phyloP scores from a whole-genome alignment of 148 eudicot species.

The Camellia sinensis region DNA sequence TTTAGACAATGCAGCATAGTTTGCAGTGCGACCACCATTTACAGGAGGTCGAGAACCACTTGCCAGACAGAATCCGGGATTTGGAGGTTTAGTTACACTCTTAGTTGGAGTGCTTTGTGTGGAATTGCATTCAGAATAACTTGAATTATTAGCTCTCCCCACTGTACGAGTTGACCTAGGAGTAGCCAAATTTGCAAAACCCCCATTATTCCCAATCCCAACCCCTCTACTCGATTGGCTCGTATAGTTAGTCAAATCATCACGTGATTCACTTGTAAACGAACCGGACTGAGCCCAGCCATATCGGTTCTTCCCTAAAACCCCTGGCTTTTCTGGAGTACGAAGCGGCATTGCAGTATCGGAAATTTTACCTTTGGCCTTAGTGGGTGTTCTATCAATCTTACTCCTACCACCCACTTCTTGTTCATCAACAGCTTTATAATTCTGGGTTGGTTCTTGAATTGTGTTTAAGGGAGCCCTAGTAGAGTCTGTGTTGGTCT shows the following conservation, averaged over 20 bases:
- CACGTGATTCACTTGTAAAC: slow-evolving; percentile 27
- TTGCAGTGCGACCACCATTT: slow-evolving; percentile 46
- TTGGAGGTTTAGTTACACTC: slow-evolving; percentile 80
- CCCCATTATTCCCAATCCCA: slow-evolving; percentile 25
- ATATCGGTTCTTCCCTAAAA: slow-evolving; percentile 38
- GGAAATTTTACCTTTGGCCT: slow-evolving; percentile 41
- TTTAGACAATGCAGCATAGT: slow-evolving; percentile 48
- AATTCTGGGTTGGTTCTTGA: slow-evolving; percentile 39
- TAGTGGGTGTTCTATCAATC: slow-evolving; percentile 62
- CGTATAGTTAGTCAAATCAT: slow-evolving; percentile 22
- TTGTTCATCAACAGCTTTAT: slow-evolving; percentile 32
- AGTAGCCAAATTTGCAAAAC: slow-evolving; percentile 36
- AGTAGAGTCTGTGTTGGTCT: slow-evolving; percentile 28
- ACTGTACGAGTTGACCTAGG: slow-evolving; percentile 46
- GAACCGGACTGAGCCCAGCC: slow-evolving; percentile 49
- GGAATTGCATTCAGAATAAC: slow-evolving; percentile 50
- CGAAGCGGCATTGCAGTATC: slow-evolving; percentile 35
- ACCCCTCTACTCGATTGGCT: slow-evolving; percentile 22
- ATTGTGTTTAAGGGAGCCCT: slow-evolving; percentile 59
- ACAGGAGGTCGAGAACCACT: slow-evolving; percentile 46
- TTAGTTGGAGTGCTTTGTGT: slow-evolving; percentile 74
- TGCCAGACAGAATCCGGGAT: slow-evolving; percentile 48
- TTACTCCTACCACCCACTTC: slow-evolving; percentile 35
- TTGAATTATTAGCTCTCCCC: slow-evolving; percentile 34
- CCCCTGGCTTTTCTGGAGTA: slow-evolving; percentile 69